phyloP scores from a whole-genome alignment of 441 rosid species.

The Hura crepitans region DNA sequence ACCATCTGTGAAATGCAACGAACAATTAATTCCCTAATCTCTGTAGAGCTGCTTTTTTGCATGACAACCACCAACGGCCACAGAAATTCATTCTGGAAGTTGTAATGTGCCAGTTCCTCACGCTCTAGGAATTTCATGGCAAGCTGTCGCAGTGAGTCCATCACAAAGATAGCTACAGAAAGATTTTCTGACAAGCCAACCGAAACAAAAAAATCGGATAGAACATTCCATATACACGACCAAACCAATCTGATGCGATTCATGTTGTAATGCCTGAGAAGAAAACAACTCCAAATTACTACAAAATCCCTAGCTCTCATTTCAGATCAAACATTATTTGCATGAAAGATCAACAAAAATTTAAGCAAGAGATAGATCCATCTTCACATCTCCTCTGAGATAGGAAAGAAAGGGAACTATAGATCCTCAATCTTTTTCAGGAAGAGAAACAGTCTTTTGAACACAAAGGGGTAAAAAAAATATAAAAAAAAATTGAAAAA shows the following conservation, averaged over 20 bases:
- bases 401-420: not conserved
- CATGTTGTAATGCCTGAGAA: constrained; percentile 97
- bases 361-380: constrained; percentile 1
- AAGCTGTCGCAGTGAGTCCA: constrained; percentile 98
- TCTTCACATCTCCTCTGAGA: not conserved
- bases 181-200: constrained; percentile 98
- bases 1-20: constrained; percentile 99
- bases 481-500: not conserved
- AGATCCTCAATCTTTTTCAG: constrained; percentile 5
- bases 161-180: constrained; percentile 96
- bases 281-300: constrained; percentile 10
- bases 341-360: not conserved
- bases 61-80: constrained; percentile 93
- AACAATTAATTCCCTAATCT: constrained; percentile 90
- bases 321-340: constrained; percentile 9
- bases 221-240: constrained; percentile 96
- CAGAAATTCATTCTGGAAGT: constrained; percentile 95
- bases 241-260: constrained; percentile 97
- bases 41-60: constrained; percentile 85
- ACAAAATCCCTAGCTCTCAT: not conserved
- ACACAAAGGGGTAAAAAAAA: not conserved
- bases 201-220: constrained; percentile 95
- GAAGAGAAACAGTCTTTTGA: not conserved
- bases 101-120: constrained; percentile 96
- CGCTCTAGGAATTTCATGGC: constrained; percentile 99